Base-by-base conservation (phyloP, 176 grass and related monocot genomes). In the Thalia dealbata region DNA sequence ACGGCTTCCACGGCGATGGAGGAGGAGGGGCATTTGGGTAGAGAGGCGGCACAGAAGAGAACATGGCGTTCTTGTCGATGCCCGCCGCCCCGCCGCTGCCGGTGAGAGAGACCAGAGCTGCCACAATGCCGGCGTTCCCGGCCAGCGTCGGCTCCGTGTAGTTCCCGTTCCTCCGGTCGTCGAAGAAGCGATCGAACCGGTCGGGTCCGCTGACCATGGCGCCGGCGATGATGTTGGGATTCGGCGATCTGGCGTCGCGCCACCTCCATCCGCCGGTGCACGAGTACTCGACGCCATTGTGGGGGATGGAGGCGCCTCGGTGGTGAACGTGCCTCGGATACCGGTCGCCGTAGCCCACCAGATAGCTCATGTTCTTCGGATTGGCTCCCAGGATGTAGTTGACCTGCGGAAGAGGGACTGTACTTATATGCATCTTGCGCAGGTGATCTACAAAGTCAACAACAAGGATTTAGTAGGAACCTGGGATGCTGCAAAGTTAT, bases 401-500 rank as follows among this genome's bases (percentile, higher is more conserved):
- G n/a, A 71, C 14, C 69, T 71, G 69, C 24, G 16, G 16, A 14
- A 38, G 32, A 38, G 32, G 32, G 32, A 38, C 9, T 11, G n/a
- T n/a, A 11, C 25, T 61, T 23, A 23, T 23, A 5, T n/a, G n/a
- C 58, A 61, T 2, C 22, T 61, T 25, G 59, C 7, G 11, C n/a
- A 61, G 59, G 16, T n/a, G n/a, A n/a, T 58, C 7, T n/a, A 58
- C 54, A 22, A 61, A 26, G 58, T 26, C 22, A 24, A 61, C n/a
- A 16, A 26, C 8, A 23, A 60, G 15, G 21, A 15, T 52, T 67
- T 14, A 56, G 63, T 46, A 68, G 23, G 61, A 68, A 78, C 76
- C 76, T 78, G 76, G 29, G 76, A 78, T 32, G 66, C 51, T 59
- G 76, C 66, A 14, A 78, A 78, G 32, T 5, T 54, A 27, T 27